Base-by-base conservation (phyloP, 768 basidiomycete species). In the Podaxis sp. region DNA sequence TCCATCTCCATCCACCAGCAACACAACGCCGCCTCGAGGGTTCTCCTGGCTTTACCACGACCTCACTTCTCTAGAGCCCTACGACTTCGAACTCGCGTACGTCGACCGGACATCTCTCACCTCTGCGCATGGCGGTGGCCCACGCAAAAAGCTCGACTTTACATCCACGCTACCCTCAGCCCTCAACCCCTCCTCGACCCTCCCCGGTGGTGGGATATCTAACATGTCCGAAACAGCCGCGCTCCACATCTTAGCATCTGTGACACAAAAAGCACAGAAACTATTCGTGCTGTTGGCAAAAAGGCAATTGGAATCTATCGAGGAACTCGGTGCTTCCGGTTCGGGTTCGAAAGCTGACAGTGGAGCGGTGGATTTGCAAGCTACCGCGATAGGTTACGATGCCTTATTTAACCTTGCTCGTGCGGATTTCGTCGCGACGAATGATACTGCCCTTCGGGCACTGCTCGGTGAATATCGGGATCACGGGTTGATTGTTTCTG, bases 381-480 rank as follows among this genome's bases (percentile, higher is more conserved):
- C 82, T 51, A 79, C 80, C 62, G 89, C 86, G 55, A 80, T 87
- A 63, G 79, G 78, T 25, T 88, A 89, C 65, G 85, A 89, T 64
- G 80, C 82, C 7, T 73, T 95, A 13, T 95, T 93, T 74, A 85
- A 81, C 59, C 74, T 83, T 15, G 93, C 93, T 8, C 77, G 90
- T 57, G 25, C 22, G 9, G 25, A 50, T 25, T 96, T 98, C 67
- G 85, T 98, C 53, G 94, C 96, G 9, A 89, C 91, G 43, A 94
- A 87, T 72, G 94, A 96, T 67, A 90, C 89, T 3, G 86, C 94
- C 40, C 79, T 96, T 69, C 82, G 90, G 47, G 84, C 93, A 8
- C 78, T 96, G 37, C 76, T 98, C 56, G 88, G 88, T 12, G 97
- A 98, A 74, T 98, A 96, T 73, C 83, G 85, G 68, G 97, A 98